Percentiles rank a stretch among this genome's conserved stretches.
These are phyloP conservation scores for Aureobasidium sp. DNA, from an alignment of 2,329 filamentous ascomycete genomes.

Conservation along the genomic window DNA sequence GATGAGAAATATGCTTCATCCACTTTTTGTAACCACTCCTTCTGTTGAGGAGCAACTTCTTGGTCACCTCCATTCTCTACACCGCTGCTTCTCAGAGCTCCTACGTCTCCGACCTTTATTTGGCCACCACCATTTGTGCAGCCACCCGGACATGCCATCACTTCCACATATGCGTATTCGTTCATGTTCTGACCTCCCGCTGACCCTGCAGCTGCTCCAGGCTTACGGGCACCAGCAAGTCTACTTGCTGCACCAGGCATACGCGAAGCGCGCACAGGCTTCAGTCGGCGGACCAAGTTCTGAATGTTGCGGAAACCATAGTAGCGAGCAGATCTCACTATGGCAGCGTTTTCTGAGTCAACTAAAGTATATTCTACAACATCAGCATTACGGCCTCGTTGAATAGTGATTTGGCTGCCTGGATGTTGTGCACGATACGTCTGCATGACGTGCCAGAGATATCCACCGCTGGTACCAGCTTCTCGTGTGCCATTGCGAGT, in stretches of 20 bases:
- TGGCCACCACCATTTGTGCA: slow-evolving; percentile 97
- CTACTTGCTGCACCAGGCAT: slow-evolving; percentile 67
- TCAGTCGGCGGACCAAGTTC: slow-evolving; percentile 87
- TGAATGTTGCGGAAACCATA: slow-evolving; percentile 99
- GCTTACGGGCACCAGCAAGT: slow-evolving; percentile 48
- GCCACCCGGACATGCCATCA: slow-evolving; percentile 98
- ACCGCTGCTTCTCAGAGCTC: slow-evolving; percentile 32
- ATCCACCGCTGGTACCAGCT: slow-evolving; percentile 77
- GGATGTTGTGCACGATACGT: slow-evolving; percentile 64
- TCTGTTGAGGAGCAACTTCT: slow-evolving; percentile 18
- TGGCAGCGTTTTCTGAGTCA: slow-evolving; percentile 34
- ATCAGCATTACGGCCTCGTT: slow-evolving; percentile 79
- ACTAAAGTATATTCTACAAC: slow-evolving; percentile 77
- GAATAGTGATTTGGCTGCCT: slow-evolving; percentile 62
- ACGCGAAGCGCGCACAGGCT: slow-evolving; percentile 68
- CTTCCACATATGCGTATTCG: slow-evolving; percentile 90
- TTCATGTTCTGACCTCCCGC: slow-evolving; percentile 27
- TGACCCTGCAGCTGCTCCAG: slow-evolving; percentile 34
- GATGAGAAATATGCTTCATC: slow-evolving; percentile 44
- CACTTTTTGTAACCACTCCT: slow-evolving; percentile 59
- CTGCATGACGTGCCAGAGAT: slow-evolving; percentile 76
- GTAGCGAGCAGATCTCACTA: slow-evolving; percentile 80
- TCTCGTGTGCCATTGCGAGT: slow-evolving; percentile 37
- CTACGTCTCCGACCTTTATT: slow-evolving; percentile 79
- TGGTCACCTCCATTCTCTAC: slow-evolving; percentile 32